Conservation (phyloP, 371 early-diverging fungal genomes). For the Mortierella sp. region DNA sequence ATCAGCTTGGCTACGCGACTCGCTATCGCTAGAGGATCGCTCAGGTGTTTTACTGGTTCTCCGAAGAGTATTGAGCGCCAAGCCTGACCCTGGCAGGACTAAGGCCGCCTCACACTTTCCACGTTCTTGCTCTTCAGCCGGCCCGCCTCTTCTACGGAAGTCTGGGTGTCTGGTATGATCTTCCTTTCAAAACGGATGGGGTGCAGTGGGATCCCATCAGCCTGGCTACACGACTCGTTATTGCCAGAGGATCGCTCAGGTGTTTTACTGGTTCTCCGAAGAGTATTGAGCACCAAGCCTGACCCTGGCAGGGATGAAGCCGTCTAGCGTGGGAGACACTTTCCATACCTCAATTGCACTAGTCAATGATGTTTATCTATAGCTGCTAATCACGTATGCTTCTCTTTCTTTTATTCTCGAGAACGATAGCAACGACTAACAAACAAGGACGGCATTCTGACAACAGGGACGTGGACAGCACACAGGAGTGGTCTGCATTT, state of each 20-base stretch:
- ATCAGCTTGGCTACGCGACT: background rate
- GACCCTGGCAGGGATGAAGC: background rate
- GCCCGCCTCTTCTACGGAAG: background rate
- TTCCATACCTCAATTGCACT: background rate
- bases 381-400: background rate
- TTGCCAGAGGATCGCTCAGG: constrained; percentile 3
- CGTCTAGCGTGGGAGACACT: background rate
- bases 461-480: too few relatives aligned
- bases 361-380: background rate
- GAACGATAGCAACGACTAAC: background rate
- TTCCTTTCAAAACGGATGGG: background rate
- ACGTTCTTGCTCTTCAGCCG: background rate
- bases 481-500: too few relatives aligned
- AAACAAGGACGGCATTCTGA: background rate
- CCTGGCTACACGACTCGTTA: constrained; percentile 3
- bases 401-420: background rate
- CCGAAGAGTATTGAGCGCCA: background rate
- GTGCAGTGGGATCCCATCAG: background rate
- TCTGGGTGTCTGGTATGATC: background rate
- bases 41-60: background rate
- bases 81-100: background rate
- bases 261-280: background rate
- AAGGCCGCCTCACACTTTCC: background rate
- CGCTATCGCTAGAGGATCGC: background rate
- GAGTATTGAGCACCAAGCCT: background rate